Percentiles rank a stretch among this genome's conserved stretches.
phyloP scores from a whole-genome alignment of 257 asterid genomes.

The Lycium barbarum region DNA sequence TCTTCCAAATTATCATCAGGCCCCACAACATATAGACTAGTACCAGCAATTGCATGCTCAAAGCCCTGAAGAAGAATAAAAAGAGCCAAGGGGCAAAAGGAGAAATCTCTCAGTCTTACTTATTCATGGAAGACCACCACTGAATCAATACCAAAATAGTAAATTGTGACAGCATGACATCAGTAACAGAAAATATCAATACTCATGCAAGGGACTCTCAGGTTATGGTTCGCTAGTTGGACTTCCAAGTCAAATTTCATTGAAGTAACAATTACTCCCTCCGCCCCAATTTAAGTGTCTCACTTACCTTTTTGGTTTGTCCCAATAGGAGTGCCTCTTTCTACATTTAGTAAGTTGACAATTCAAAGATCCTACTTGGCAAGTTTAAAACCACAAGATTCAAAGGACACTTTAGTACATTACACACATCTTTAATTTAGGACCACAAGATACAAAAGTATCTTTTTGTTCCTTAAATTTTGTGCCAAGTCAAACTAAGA shows the following conservation, averaged over 20 bases:
- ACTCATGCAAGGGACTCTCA: not conserved
- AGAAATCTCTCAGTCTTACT: not conserved
- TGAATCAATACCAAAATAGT: not conserved
- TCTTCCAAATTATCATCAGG: constrained; percentile 83
- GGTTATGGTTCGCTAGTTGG: constrained; percentile 8
- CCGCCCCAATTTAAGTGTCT: too few species aligned
- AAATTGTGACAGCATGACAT: constrained; percentile 8
- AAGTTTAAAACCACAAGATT: too few species aligned
- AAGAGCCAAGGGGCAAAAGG: constrained; percentile 13
- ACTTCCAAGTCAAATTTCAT: not conserved
- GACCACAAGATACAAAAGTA: too few species aligned
- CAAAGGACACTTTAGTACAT: too few species aligned
- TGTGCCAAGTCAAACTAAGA: too few species aligned
- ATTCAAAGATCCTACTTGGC: too few species aligned
- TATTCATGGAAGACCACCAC: not conserved
- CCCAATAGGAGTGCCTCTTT: too few species aligned
- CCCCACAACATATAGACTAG: constrained; percentile 88
- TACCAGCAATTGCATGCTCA: constrained; percentile 99
- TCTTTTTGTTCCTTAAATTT: too few species aligned
- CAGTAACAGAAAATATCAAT: not conserved
- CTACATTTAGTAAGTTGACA: too few species aligned
- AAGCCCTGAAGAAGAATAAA: constrained; percentile 66
- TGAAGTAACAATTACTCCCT: not conserved
- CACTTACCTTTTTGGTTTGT: too few species aligned
- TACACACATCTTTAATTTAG: too few species aligned